These are phyloP conservation scores for Globisporangium carolinianum DNA, from an alignment of 352 stramenopile species.

Conservation along the genomic window DNA sequence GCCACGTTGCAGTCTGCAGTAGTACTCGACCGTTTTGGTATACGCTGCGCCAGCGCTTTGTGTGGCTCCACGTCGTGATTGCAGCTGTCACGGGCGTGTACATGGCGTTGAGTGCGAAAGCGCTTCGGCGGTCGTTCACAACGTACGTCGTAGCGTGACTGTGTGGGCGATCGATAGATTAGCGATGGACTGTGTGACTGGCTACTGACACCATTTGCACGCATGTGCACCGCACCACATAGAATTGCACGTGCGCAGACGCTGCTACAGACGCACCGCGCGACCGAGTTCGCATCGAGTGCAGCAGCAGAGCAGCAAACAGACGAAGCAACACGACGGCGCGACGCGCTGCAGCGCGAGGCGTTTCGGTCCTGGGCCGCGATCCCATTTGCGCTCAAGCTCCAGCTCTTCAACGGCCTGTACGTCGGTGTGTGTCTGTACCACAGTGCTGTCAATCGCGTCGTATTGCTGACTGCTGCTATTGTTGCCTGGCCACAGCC, in stretches of 20 bases:
- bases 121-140: constrained; percentile 40
- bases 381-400: constrained; percentile 42
- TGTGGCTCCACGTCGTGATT: constrained; percentile 74
- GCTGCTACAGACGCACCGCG: constrained; percentile 8
- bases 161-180: too few species aligned
- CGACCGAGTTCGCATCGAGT: not conserved
- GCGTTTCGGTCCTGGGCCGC: constrained; percentile 21
- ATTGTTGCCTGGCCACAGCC: constrained; percentile 17
- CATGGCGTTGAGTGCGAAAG: constrained; percentile 49
- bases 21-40: constrained; percentile 37
- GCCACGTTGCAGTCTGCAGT: constrained; percentile 42
- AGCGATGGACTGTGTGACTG: too few species aligned
- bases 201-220: too few species aligned
- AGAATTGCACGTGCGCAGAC: constrained; percentile 12
- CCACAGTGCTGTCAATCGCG: too few species aligned
- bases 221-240: not conserved
- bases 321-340: not conserved
- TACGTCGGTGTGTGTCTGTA: constrained; percentile 18
- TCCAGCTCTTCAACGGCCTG: constrained; percentile 68
- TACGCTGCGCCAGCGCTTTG: constrained; percentile 47
- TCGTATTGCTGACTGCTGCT: too few species aligned
- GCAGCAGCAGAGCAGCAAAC: not conserved
- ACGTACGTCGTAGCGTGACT: constrained; percentile 22
- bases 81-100: constrained; percentile 43
- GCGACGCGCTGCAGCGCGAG: constrained; percentile 2